Conservation (phyloP, 192 early-diverging fungal species). For the Anaeromyces robustus region DNA sequence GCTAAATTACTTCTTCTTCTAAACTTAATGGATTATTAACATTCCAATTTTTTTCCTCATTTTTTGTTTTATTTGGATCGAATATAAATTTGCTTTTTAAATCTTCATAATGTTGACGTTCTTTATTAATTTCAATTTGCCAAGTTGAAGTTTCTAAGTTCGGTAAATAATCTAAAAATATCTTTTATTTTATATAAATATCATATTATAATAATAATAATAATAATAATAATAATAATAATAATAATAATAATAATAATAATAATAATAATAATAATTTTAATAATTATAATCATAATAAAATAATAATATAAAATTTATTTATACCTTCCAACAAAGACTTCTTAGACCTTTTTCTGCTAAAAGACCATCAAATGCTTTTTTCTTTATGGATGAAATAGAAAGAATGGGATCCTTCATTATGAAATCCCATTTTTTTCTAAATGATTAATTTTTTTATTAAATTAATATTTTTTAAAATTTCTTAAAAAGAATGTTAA, state of each 20-base stretch:
- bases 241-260: too few relatives aligned
- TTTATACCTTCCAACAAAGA: neutral
- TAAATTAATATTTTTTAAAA: too few relatives aligned
- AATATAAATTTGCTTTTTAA: constrained; percentile 50
- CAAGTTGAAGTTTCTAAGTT: neutral
- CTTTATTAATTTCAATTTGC: constrained; percentile 9
- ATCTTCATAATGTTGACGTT: constrained; percentile 51
- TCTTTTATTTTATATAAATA: neutral
- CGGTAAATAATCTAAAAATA: neutral
- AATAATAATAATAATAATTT: too few relatives aligned
- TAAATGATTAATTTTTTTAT: neutral
- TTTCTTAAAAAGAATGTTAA: too few relatives aligned
- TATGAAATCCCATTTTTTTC: neutral
- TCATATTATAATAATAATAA: too few relatives aligned
- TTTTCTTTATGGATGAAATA: neutral
- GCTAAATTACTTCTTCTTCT: constrained; percentile 50
- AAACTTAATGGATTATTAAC: constrained; percentile 76
- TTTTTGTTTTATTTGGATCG: constrained; percentile 32
- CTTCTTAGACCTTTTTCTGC: neutral
- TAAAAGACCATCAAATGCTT: neutral
- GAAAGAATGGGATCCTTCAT: neutral
- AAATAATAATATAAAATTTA: too few relatives aligned
- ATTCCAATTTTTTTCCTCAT: constrained; percentile 35
- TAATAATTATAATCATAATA: too few relatives aligned
- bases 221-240: too few relatives aligned